Base-by-base conservation (phyloP, 257 asterid species). In the Fraxinus americana region DNA sequence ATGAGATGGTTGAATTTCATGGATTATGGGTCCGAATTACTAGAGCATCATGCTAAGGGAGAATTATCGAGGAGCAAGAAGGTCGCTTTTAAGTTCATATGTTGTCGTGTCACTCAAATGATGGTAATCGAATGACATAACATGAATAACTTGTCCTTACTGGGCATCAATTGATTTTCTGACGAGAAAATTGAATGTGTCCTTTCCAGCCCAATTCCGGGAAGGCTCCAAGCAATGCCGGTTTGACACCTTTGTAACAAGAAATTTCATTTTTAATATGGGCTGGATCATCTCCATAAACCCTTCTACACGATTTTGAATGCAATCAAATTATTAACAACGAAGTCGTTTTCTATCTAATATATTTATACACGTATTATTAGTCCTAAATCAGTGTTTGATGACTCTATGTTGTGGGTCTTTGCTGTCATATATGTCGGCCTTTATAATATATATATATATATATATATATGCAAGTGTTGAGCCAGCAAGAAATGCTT, bases 361-460 rank as follows among this genome's bases (percentile, higher is more conserved):
- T 50, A 10, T 52, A 32, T 35, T 9, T 3, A 32, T 14, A 7
- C 27, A n/a, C 11, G 27, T n/a, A 52, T 50, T 21, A 78, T 66
- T 71, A 71, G 73, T 67, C 73, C 48, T 23, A 68, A 72, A 74
- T 71, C 70, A 54, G 7, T 52, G 39, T 35, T 65, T 59, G 7
- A 54, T 74, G 71, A 71, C 61, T 72, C 74, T n/a, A 54, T 43
- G 63, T 14, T 38, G 85, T 75, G 78, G 85, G 84, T 71, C 83
- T 78, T 78, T 78, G 87, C 63, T 77, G 85, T 36, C 52, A 75
- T 83, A 82, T 27, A 67, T 67, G 80, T 73, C 86, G 80, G 76
- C 79, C 78, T 59, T 81, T 63, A 77, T 68, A 25, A n/a, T n/a
- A n/a, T n/a, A n/a, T n/a, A 65, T 41, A 3, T 48, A 7, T 59